These are phyloP conservation scores for Rauvolfia tetraphylla DNA, from an alignment of 257 asterid species.

Conservation along the genomic window DNA sequence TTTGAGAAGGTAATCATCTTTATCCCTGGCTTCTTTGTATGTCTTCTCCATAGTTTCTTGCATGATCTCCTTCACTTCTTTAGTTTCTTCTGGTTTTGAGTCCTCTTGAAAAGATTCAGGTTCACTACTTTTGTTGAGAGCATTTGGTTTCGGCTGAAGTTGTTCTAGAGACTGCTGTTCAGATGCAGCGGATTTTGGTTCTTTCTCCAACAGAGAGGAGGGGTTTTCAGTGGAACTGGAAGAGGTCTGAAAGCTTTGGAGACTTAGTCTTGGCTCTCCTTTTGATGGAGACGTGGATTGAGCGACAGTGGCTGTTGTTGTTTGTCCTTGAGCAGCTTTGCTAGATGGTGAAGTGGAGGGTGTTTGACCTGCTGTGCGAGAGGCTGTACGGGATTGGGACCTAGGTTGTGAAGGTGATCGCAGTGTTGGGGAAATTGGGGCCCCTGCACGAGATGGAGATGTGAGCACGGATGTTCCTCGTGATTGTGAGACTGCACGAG, in stretches of 20 bases:
- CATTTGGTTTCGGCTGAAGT: slow-evolving; percentile 22
- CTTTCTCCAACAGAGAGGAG: slow-evolving; percentile 21
- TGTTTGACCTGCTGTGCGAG: slow-evolving; percentile 33
- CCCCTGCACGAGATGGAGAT: slow-evolving; percentile 27
- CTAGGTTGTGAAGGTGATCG: slow-evolving; percentile 31
- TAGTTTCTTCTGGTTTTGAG: slow-evolving; percentile 33
- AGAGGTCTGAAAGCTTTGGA: slow-evolving; percentile 21
- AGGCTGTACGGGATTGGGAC: slow-evolving; percentile 23
- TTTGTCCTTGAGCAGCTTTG: slow-evolving; percentile 8
- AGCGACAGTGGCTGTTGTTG: slow-evolving; percentile 3
- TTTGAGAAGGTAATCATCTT: slow-evolving; percentile 17
- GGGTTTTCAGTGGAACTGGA: slow-evolving; percentile 17
- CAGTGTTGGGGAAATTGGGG: slow-evolving; percentile 24
- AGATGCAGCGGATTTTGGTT: slow-evolving; percentile 23
- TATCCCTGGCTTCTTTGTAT: slow-evolving; percentile 27
- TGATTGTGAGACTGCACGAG: slow-evolving; percentile 31
- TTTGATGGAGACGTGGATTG: slow-evolving; percentile 34
- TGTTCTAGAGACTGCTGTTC: slow-evolving; percentile 21
- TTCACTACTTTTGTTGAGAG: slow-evolving; percentile 15
- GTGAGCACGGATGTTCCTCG: slow-evolving; percentile 22
- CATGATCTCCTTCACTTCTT: slow-evolving; percentile 48
- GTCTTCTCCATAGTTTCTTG: slow-evolving; percentile 25
- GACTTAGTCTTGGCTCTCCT: slow-evolving; percentile 20
- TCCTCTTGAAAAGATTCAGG: slow-evolving; percentile 17
- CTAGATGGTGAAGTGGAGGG: slow-evolving; percentile 34